Percentiles rank a stretch among this genome's conserved stretches.
Evolutionary conservation across 148 eudicot species (phyloP).

Genomic region (Vaccinium vitisidaea): DNA sequence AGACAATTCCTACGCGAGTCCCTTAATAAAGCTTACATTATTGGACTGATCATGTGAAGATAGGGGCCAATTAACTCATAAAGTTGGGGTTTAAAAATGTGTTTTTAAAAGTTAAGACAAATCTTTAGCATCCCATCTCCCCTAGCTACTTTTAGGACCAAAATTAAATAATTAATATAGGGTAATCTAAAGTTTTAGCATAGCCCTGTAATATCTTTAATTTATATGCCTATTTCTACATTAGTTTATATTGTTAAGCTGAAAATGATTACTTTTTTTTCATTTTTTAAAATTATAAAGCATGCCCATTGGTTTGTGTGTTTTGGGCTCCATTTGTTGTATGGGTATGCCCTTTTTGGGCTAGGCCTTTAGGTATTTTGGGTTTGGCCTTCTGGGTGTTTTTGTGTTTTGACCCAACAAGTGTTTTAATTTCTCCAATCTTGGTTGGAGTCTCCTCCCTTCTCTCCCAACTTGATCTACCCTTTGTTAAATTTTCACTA

Average conservation of each 20-base stretch:
- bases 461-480: too few species aligned
- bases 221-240: neutral
- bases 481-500: too few species aligned
- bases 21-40: constrained; percentile 26
- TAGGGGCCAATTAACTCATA: constrained; percentile 17
- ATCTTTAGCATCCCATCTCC: constrained; percentile 13
- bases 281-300: neutral
- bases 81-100: constrained; percentile 19
- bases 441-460: too few species aligned
- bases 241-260: neutral
- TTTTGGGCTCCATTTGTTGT: too few species aligned
- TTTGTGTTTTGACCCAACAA: too few species aligned
- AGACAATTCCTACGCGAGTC: constrained; percentile 25
- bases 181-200: neutral
- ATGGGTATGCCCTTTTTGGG: too few species aligned
- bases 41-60: constrained; percentile 9
- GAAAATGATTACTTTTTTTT: neutral
- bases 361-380: too few species aligned
- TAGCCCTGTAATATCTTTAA: neutral
- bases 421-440: too few species aligned
- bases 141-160: neutral
- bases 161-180: neutral
- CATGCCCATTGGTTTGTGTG: neutral
- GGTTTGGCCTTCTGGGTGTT: too few species aligned
- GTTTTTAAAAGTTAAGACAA: constrained; percentile 35